phyloP scores from a whole-genome alignment of 78 protist species.

The Acrasis kona region DNA sequence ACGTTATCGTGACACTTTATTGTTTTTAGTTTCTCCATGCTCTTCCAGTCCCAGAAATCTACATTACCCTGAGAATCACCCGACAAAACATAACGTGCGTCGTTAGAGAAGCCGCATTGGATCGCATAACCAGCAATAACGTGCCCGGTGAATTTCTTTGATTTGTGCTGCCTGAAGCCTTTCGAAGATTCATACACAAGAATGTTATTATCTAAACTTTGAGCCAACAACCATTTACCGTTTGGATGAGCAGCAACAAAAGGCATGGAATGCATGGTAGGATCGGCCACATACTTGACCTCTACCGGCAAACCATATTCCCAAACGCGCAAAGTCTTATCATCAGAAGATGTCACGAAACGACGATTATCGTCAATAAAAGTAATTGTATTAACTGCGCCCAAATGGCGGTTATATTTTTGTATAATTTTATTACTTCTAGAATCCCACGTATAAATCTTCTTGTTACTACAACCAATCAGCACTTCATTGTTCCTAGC shows the following conservation, averaged over 20 bases:
- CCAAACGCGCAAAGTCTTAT: constrained; percentile 90
- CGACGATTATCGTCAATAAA: constrained; percentile 69
- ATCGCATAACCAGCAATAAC: constrained; percentile 86
- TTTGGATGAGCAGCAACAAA: constrained; percentile 64
- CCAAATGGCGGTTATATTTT: constrained; percentile 86
- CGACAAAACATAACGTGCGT: constrained; percentile 67
- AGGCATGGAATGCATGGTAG: constrained; percentile 36
- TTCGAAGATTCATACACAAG: constrained; percentile 44
- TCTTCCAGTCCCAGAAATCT: constrained; percentile 92
- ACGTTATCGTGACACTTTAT: constrained; percentile 71
- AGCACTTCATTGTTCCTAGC: constrained; percentile 55
- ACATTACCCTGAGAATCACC: constrained; percentile 89
- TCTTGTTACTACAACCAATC: constrained; percentile 66
- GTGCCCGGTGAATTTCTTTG: constrained; percentile 84
- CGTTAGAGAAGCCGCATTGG: constrained; percentile 76
- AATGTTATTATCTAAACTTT: constrained; percentile 88
- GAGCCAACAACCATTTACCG: constrained; percentile 64
- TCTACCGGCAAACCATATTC: constrained; percentile 89
- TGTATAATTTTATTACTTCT: constrained; percentile 16
- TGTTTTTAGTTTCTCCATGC: constrained; percentile 49
- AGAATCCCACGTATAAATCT: constrained; percentile 17
- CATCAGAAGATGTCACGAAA: constrained; percentile 81
- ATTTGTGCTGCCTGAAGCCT: constrained; percentile 53
- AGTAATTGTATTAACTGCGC: constrained; percentile 82
- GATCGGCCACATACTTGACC: constrained; percentile 72